phyloP scores from a whole-genome alignment of 768 basidiomycete species.

The Termitomyces sp. region DNA sequence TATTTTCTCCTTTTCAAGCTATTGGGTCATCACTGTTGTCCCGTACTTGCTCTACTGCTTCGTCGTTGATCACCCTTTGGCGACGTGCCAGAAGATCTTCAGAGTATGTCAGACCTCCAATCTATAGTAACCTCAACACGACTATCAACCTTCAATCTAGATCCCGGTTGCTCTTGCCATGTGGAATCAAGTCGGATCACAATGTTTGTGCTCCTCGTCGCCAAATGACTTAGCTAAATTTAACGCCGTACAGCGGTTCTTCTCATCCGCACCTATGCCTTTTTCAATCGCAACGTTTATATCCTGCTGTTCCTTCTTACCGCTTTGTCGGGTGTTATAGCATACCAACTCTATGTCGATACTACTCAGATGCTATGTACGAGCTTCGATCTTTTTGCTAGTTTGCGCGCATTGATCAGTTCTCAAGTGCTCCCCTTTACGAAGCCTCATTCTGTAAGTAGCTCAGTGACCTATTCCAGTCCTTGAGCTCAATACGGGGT shows the following conservation, averaged over 20 bases:
- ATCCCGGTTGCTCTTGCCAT: conserved; percentile 77
- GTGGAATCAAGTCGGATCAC: conserved; percentile 85
- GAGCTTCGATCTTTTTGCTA: neutral
- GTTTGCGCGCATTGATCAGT: neutral
- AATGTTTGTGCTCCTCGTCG: conserved; percentile 39
- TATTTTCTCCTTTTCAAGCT: conserved; percentile 33
- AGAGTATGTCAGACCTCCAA: conserved; percentile 33
- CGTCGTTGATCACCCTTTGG: conserved; percentile 58
- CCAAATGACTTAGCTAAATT: neutral
- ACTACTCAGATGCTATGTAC: conserved; percentile 72
- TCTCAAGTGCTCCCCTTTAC: conserved; percentile 57
- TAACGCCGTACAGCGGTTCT: conserved; percentile 50
- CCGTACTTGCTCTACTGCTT: conserved; percentile 77
- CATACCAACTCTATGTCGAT: conserved; percentile 79
- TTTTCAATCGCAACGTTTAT: conserved; percentile 74
- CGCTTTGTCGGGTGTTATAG: conserved; percentile 66
- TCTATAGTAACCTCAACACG: neutral
- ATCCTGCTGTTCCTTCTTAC: conserved; percentile 58
- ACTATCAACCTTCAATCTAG: conserved; percentile 26
- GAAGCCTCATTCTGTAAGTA: conserved; percentile 49
- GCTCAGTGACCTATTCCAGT: neutral
- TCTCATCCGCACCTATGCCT: conserved; percentile 80
- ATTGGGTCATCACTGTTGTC: conserved; percentile 78
- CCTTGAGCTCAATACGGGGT: neutral
- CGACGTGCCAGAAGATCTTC: conserved; percentile 65